Evolutionary conservation across 441 rosid species (phyloP).

Genomic region (Adansonia grandidieri): DNA sequence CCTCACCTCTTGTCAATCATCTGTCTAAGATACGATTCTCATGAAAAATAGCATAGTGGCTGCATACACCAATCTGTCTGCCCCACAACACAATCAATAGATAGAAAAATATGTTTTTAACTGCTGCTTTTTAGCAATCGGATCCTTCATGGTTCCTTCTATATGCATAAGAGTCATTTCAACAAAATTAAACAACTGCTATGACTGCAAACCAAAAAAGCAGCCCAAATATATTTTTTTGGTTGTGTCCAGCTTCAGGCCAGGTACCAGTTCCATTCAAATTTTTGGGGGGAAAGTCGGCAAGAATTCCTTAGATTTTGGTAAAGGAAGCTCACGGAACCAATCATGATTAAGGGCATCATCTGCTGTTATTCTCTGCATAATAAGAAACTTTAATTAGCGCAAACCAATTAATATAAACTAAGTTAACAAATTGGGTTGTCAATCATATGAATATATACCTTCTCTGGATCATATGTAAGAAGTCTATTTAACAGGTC

Average conservation of each 20-base stretch:
- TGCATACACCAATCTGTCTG: neutral
- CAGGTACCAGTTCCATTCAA: slow-evolving; percentile 39
- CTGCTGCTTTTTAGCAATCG: neutral
- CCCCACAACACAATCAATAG: neutral
- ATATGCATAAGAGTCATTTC: neutral
- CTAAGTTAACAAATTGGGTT: neutral
- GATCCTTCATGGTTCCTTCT: neutral
- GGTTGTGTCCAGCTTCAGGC: neutral
- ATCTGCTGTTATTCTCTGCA: slow-evolving; percentile 81
- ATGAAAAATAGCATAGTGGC: neutral
- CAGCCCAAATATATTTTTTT: neutral
- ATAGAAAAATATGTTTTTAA: neutral
- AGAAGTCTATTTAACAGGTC: slow-evolving; percentile 76
- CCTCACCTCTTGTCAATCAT: slow-evolving; percentile 11
- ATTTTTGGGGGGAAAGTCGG: slow-evolving; percentile 63
- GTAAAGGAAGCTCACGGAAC: slow-evolving; percentile 78
- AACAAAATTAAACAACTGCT: neutral
- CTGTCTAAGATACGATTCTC: no score
- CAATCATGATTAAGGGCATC: slow-evolving; percentile 79
- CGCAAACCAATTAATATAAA: neutral
- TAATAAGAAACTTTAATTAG: slow-evolving; percentile 21
- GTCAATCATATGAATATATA: slow-evolving; percentile 8
- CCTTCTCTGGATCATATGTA: slow-evolving; percentile 74
- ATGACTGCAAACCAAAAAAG: neutral
- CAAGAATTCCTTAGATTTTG: slow-evolving; percentile 72